Conservation (phyloP, 169 alveolate species). For the Plasmodium malariae region DNA sequence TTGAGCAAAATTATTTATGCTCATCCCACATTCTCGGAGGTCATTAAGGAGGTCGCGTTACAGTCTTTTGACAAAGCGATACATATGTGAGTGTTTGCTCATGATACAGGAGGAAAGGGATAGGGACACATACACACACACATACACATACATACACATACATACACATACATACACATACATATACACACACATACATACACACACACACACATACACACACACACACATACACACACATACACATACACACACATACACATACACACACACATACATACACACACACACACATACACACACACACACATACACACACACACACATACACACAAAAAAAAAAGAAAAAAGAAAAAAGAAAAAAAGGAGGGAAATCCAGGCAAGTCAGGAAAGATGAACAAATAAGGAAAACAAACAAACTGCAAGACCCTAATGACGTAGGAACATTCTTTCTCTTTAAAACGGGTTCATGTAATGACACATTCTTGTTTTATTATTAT, state of each 20-base stretch:
- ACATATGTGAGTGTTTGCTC: conserved; percentile 91
- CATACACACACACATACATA: no score
- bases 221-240: no score
- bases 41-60: conserved; percentile 95
- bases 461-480: not conserved
- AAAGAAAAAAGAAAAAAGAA: no score
- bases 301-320: no score
- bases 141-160: not conserved
- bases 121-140: not conserved
- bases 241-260: no score
- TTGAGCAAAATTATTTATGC: conserved; percentile 97
- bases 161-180: not conserved
- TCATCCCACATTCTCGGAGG: conserved; percentile 99
- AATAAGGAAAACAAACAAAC: not conserved
- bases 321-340: no score
- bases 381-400: not conserved
- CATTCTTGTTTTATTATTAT: no score
- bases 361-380: not conserved
- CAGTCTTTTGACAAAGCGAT: conserved; percentile 95
- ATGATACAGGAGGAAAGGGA: not conserved
- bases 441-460: not conserved
- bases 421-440: not conserved
- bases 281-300: no score
- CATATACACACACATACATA: no score
- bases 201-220: no score